Evolutionary conservation across 2,329 filamentous ascomycete genomes (phyloP), one percentile per base, ranked within the genome.

Genomic region (Sclerotinia glacialis): DNA sequence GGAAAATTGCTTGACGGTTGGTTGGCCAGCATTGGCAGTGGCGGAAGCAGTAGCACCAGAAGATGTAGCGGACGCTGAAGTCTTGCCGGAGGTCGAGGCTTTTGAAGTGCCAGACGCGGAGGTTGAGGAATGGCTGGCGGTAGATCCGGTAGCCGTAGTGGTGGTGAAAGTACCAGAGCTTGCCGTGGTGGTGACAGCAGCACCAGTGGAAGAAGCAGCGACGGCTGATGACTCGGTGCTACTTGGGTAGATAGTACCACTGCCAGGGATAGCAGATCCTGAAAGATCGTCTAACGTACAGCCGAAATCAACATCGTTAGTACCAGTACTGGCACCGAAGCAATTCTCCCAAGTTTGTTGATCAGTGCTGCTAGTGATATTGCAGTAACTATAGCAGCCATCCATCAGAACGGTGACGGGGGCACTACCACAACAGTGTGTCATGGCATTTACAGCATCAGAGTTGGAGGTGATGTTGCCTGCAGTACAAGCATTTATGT

Each of bases 331-430:
- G 7, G 23, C 37, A 12, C 21, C 16, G 21, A 65, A 60, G 46
- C 64, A 65, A 21, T 49, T 23, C 5, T 34, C 31, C 31, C 47
- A 65, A 26, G 26, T 34, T 31, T 31, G 5, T 65, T 65, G 64
- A 65, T 47, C 63, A 42, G 53, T 11, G 46, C 64, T 52, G 54
- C 55, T 34, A 31, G 64, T 66, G 12, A 66, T 26, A 40, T 66
- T 66, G 40, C 64, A 66, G 18, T 63, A 66, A 47, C 56, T 62
- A n/a, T 63, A 66, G 31, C 64, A 66, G 6, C 58, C 64, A 28
- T 63, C 64, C 21, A 40, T 3, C 18, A 63, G n/a, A 11, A 47
- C 56, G 3, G 23, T 54, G 28, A 66, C 28, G 12, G 64, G 26
- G 23, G 46, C 49, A 26, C 37, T 54, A 23, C 64, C 64, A 42